Evolutionary conservation across 176 grass and related monocot species (phyloP), one percentile per base, ranked within the genome.

Genomic region (Pharus latifolius): DNA sequence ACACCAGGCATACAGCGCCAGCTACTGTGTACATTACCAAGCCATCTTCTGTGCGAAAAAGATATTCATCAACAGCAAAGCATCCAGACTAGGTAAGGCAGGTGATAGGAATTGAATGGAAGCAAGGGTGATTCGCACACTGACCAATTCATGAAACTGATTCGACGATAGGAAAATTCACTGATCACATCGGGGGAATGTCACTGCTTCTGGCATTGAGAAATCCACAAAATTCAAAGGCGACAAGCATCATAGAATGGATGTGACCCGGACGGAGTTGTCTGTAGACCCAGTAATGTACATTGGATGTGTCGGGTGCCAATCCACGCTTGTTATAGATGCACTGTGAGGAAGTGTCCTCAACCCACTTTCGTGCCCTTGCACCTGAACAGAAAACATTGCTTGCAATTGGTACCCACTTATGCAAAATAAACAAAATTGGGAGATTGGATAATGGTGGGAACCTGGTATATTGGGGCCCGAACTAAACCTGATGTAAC

Each of bases 391-490:
- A 63, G 33, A 33, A 74, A 86, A 72, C 51, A 34, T 47, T 12
- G 20, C 8, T 25, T 64, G 40, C 14, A 16, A 60, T 45, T 62
- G 37, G 54, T 45, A 59, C 51, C 59, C 6, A 50, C 38, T 74
- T 70, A 9, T 56, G 20, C 4, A 63, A 56, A 69, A 78, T 45
- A 6, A 49, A 70, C 50, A 55, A 67, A 59, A 32, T 51, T 9
- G 13, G 13, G 12, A 53, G 53, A 61, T 27, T 43, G 2, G 52
- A 32, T 47, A 49, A 17, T 45, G 12, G 19, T 54, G 6, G 14
- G 75, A 49, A 88, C 94, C 94, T 98, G 83, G 18, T 98, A 98
- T 74, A 98, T 93, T 2, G 94, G 94, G 30, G 94, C 85, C 72
- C 94, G 91, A 31, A 98, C 89, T 72, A 87, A 92, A 73, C 89